Evolutionary conservation across 345 rosid species (phyloP), one percentile per base, ranked within the genome.

Genomic region (Brassica nigra): DNA sequence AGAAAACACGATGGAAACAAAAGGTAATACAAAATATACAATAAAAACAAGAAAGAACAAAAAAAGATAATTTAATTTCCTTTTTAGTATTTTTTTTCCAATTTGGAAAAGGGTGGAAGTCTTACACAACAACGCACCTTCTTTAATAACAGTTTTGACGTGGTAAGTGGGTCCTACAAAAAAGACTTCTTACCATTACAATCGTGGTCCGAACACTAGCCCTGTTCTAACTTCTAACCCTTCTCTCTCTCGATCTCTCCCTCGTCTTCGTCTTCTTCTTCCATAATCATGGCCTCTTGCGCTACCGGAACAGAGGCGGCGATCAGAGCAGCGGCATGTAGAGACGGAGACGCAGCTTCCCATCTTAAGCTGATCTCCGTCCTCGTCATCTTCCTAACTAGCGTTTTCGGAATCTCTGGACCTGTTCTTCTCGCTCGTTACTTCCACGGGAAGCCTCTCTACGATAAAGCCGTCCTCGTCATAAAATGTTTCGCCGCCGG

Each of bases 401-500:
- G 97, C 79, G 83, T 88, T 74, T 2, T 86, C 29, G 99, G 99
- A 2, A 87, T 95, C 67, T 85, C 92, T 2, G 80, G 76, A 7
- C 99, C 97, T 0, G 92, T 92, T 37, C 66, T 92, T 23, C 83
- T 95, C 12, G 97, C 97, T 16, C 92, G 89, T 14, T 85, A 75
- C 72, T 95, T 95, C 74, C 94, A 86, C 0, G 97, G 97, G 0
- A 95, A 87, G 71, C 91, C 99, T 54, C 80, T 85, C 8, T 92
- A 95, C 83, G 95, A 90, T 68, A 88, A 86, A 78, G 89, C 94
- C 8, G 78, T 87, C 18, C 88, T 92, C 2, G 28, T 87, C 2
- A 88, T 95, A 62, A 95, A 95, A 82, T 91, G 97, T 84, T 95
- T 95, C 85, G 99, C 97, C 29, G 97, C 99, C 65, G 99, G 99